Conservation (phyloP, 2,329 filamentous ascomycete species). For the Amylocarpus encephaloides region DNA sequence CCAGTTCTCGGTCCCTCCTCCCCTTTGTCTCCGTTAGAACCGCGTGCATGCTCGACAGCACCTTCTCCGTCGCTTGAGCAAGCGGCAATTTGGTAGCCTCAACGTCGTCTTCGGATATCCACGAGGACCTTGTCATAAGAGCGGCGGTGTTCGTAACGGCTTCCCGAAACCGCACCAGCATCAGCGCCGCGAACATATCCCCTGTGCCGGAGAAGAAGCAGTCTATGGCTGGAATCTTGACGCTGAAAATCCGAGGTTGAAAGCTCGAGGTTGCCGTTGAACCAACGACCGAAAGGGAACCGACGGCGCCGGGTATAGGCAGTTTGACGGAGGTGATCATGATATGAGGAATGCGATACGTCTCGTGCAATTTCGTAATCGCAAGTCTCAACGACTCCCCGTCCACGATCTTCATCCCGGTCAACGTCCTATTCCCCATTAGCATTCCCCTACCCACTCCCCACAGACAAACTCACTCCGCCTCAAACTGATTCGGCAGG, state of each 20-base stretch:
- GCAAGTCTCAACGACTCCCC: slow-evolving; percentile 66
- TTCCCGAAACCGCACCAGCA: slow-evolving; percentile 80
- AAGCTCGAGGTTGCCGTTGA: slow-evolving; percentile 62
- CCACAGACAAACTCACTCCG: slow-evolving; percentile 58
- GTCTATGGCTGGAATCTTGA: slow-evolving; percentile 80
- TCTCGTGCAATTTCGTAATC: slow-evolving; percentile 69
- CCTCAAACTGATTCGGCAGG: slow-evolving; percentile 94
- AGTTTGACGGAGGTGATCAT: slow-evolving; percentile 84
- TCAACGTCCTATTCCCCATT: slow-evolving; percentile 57
- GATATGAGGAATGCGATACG: slow-evolving; percentile 75
- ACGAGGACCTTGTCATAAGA: slow-evolving; percentile 53
- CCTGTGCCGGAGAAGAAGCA: slow-evolving; percentile 95
- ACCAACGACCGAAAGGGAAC: slow-evolving; percentile 66
- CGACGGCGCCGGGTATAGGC: slow-evolving; percentile 43
- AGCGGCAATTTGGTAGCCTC: slow-evolving; percentile 67
- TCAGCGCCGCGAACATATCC: slow-evolving; percentile 95
- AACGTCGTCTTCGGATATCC: slow-evolving; percentile 72
- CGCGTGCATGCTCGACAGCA: slow-evolving; percentile 86
- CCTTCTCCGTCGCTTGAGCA: slow-evolving; percentile 76
- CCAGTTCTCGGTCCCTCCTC: slow-evolving; percentile 61
- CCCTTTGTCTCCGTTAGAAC: slow-evolving; percentile 64
- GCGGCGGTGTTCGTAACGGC: slow-evolving; percentile 50
- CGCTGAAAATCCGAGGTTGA: slow-evolving; percentile 75
- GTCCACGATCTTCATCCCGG: slow-evolving; percentile 75
- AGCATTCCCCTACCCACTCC: slow-evolving; percentile 5